Conservation (phyloP, 257 asterid genomes). For the Euphrasia confusa region DNA sequence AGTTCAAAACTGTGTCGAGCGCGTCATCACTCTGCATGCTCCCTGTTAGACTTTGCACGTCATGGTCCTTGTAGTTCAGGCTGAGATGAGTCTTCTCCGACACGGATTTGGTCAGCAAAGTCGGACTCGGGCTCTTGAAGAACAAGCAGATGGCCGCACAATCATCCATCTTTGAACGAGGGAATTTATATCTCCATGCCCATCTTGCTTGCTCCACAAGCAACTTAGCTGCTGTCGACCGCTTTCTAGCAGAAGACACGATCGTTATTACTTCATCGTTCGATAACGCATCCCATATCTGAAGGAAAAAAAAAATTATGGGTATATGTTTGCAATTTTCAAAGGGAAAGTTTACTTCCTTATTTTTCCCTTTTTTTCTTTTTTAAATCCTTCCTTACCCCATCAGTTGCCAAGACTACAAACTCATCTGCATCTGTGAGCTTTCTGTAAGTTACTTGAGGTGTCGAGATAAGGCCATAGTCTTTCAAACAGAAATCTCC, state of each 20-base stretch:
- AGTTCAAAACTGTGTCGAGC: slow-evolving; percentile 71
- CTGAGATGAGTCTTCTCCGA: slow-evolving; percentile 56
- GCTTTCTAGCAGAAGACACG: slow-evolving; percentile 53
- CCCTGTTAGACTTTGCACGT: slow-evolving; percentile 8
- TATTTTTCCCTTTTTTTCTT: too few species aligned
- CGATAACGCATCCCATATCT: slow-evolving; percentile 85
- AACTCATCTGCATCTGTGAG: slow-evolving; percentile 66
- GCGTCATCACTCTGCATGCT: slow-evolving; percentile 53
- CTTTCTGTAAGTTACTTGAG: slow-evolving; percentile 50
- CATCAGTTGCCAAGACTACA: slow-evolving; percentile 80
- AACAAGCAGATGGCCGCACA: slow-evolving; percentile 68
- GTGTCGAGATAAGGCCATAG: slow-evolving; percentile 72
- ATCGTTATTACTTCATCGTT: slow-evolving; percentile 62
- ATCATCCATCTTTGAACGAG: slow-evolving; percentile 62
- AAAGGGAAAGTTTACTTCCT: too few species aligned
- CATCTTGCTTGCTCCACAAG: slow-evolving; percentile 57
- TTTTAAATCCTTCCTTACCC: slow-evolving; percentile 42
- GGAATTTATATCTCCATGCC: slow-evolving; percentile 79
- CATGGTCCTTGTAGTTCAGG: slow-evolving; percentile 39
- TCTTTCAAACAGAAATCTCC: slow-evolving; percentile 93
- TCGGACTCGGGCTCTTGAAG: slow-evolving; percentile 54
- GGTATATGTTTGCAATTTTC: too few species aligned
- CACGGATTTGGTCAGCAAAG: slow-evolving; percentile 47
- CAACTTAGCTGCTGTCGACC: slow-evolving; percentile 57
- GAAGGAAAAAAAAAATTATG: not conserved